phyloP scores from a whole-genome alignment of 129 eudicot genomes.

The Arctium lappa region DNA sequence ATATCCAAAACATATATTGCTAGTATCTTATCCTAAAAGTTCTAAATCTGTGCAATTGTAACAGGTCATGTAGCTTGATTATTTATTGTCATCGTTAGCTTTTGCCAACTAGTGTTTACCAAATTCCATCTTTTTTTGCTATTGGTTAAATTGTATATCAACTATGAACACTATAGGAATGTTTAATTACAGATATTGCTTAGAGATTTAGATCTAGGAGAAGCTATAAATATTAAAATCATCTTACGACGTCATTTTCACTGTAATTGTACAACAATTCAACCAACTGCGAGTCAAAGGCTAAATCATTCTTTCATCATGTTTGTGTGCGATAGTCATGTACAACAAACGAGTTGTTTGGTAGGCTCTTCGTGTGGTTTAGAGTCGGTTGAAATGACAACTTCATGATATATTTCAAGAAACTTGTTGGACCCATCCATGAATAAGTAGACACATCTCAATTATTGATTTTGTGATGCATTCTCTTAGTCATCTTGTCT shows the following conservation, averaged over 20 bases:
- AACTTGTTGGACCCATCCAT: constrained; percentile 24
- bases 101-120: not conserved
- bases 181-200: not conserved
- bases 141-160: not conserved
- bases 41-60: not conserved
- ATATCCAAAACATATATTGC: not conserved
- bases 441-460: constrained; percentile 9
- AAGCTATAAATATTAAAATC: not conserved
- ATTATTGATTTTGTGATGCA: constrained; percentile 10
- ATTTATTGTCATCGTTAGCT: not conserved
- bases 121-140: no score
- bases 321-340: no score
- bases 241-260: not conserved
- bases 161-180: not conserved
- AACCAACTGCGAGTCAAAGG: not conserved
- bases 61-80: not conserved
- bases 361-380: not conserved
- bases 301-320: not conserved
- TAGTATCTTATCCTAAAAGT: not conserved
- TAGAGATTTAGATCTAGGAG: not conserved
- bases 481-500: constrained; percentile 3
- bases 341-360: no score
- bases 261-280: not conserved
- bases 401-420: constrained; percentile 13
- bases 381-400: constrained; percentile 18